A percentile compares a stretch with the other conserved stretches of the same genome.
These are phyloP conservation scores for Cytospora schulzeri DNA, from an alignment of 2,329 filamentous ascomycete species.

Conservation along the genomic window DNA sequence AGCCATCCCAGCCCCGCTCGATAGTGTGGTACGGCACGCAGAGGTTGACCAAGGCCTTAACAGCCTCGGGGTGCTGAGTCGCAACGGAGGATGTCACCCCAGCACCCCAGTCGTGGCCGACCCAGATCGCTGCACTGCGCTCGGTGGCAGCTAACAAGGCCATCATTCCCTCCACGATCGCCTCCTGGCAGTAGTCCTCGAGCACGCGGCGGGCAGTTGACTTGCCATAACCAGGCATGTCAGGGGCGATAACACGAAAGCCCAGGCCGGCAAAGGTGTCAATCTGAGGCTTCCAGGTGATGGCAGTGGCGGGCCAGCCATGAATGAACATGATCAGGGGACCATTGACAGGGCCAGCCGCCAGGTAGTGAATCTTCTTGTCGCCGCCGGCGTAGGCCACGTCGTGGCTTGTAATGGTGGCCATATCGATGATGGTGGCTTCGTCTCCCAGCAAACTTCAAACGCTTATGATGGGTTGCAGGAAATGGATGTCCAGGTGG, in stretches of 20 bases:
- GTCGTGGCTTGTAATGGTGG: constrained; percentile 7
- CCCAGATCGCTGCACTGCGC: constrained; percentile 12
- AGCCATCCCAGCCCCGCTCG: constrained; percentile 11
- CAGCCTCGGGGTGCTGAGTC: neutral
- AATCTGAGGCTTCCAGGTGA: constrained; percentile 14
- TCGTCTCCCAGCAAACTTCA: too few relatives aligned
- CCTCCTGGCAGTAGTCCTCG: constrained; percentile 8
- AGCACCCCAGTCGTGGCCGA: constrained; percentile 16
- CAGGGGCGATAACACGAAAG: constrained; percentile 12
- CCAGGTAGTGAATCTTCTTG: constrained; percentile 15
- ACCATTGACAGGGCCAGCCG: constrained; percentile 1
- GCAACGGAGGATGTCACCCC: constrained; percentile 10
- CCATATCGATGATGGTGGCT: neutral
- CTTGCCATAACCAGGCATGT: constrained; percentile 17
- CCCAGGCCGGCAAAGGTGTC: constrained; percentile 10
- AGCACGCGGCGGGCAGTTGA: constrained; percentile 1
- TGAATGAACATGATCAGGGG: constrained; percentile 17
- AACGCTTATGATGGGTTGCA: too few relatives aligned
- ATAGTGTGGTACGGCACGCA: constrained; percentile 5
- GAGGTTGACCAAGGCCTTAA: constrained; percentile 9
- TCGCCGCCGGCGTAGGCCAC: constrained; percentile 5
- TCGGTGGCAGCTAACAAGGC: constrained; percentile 13
- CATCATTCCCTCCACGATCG: constrained; percentile 13
- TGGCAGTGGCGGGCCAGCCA: constrained; percentile 16
- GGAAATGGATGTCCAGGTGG: too few relatives aligned